Evolutionary conservation across 2,329 filamentous ascomycete genomes (phyloP).

Genomic region (Erysiphe neolycopersici): DNA sequence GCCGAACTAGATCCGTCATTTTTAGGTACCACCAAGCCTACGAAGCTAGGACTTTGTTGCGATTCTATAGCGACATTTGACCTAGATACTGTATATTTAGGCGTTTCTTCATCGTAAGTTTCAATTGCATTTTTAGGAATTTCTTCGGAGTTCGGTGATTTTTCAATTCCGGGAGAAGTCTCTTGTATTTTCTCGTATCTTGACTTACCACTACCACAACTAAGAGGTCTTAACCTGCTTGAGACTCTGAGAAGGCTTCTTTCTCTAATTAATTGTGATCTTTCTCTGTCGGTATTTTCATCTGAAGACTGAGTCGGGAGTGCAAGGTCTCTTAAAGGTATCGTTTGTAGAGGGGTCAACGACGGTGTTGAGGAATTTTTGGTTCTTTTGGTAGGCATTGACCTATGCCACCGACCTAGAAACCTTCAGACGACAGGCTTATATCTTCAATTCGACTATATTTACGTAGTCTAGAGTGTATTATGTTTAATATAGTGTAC

Average conservation of each 20-base stretch:
- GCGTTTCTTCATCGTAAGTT: no score
- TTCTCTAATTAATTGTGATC: not conserved
- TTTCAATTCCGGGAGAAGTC: slow-evolving; percentile 7
- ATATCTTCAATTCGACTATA: not conserved
- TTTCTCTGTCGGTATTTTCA: slow-evolving; percentile 6
- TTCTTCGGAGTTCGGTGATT: slow-evolving; percentile 3
- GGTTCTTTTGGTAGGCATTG: slow-evolving; percentile 23
- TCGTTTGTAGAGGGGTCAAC: slow-evolving; percentile 28
- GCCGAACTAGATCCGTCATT: slow-evolving; percentile 10
- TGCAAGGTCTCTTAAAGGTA: slow-evolving; percentile 40
- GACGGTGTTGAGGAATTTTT: slow-evolving; percentile 16
- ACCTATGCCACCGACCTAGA: slow-evolving; percentile 6
- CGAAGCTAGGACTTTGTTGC: slow-evolving; percentile 13
- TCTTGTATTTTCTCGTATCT: slow-evolving; percentile 13
- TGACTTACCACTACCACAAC: slow-evolving; percentile 8
- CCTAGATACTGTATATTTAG: no score
- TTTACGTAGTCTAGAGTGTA: not conserved
- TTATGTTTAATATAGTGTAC: not conserved
- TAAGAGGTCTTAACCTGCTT: slow-evolving; percentile 9
- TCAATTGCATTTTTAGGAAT: slow-evolving; percentile 4
- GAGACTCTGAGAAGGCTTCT: slow-evolving; percentile 10
- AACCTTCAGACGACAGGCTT: not conserved
- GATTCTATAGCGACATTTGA: slow-evolving; percentile 7
- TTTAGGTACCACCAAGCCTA: slow-evolving; percentile 13
- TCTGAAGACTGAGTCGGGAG: slow-evolving; percentile 12